These are phyloP conservation scores for Eimeria tenella DNA, from an alignment of 169 alveolate genomes.

Conservation along the genomic window DNA sequence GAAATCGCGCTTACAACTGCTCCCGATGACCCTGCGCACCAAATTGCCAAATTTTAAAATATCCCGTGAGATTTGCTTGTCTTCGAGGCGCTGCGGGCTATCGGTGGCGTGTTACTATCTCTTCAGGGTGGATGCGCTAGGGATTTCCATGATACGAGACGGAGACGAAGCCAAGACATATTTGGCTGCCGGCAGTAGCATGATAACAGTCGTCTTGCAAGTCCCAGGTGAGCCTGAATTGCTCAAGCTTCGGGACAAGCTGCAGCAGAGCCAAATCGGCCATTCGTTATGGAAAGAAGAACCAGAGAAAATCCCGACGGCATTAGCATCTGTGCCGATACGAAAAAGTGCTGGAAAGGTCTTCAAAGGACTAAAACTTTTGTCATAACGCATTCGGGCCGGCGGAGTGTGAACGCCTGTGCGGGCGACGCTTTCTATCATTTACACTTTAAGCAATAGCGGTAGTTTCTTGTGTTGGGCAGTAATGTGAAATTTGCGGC, in stretches of 20 bases:
- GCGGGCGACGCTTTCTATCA: too few relatives aligned
- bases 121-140: slow-evolving; percentile 69
- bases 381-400: neutral
- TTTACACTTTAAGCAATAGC: too few relatives aligned
- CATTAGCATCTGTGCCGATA: slow-evolving; percentile 83
- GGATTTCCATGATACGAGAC: slow-evolving; percentile 54
- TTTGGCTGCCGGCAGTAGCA: slow-evolving; percentile 78
- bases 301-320: slow-evolving; percentile 86
- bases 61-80: too few relatives aligned
- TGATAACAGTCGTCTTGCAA: slow-evolving; percentile 84
- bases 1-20: too few relatives aligned
- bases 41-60: too few relatives aligned
- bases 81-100: too few relatives aligned
- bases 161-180: slow-evolving; percentile 71
- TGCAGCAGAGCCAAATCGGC: slow-evolving; percentile 60
- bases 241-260: slow-evolving; percentile 66
- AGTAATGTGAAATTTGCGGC: too few relatives aligned
- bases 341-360: slow-evolving; percentile 32
- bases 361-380: slow-evolving; percentile 70
- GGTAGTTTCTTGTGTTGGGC: too few relatives aligned
- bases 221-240: slow-evolving; percentile 74
- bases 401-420: too few relatives aligned
- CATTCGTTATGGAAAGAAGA: slow-evolving; percentile 85
- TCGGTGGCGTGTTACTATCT: neutral
- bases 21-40: too few relatives aligned